Base-by-base conservation (phyloP, 2,329 filamentous ascomycete genomes). In the Sclerotinia borealis region DNA sequence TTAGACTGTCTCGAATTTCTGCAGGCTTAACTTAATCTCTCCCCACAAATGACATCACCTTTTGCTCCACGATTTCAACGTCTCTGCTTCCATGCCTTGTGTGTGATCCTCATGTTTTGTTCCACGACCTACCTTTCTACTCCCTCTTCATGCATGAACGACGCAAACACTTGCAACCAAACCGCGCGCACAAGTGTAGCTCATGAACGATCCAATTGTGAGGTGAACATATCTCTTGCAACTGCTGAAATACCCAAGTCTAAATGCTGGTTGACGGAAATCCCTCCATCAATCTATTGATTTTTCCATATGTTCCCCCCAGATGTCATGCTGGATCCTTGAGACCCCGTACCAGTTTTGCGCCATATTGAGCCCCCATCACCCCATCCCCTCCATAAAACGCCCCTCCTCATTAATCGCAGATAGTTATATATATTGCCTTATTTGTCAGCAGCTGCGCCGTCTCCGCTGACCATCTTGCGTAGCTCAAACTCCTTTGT, bases 401-500 rank as follows among this genome's bases (percentile, higher is more conserved):
- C 54, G 54, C 54, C 54, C n/a, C n/a, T 17, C 39, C 39, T 17
- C n/a, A n/a, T n/a, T 45, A 45, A 34, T 25, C 22, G 11, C n/a
- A 45, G 2, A 25, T 34, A 34, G 17, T 58, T 45, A 34, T 58
- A 15, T 25, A 45, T 43, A 63, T 11, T 61, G 56, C 43, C 50
- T 61, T 52, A 31, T 47, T 66, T 63, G 36, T 64, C 66, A 27
- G 64, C 63, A 39, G 56, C 67, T 39, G 60, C 50, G 11, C 59
- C 66, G 65, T 70, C 71, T 37, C 68, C 72, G 51, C 85, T 85
- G 65, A 88, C 91, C 83, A 96, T 93, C 78, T 92, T 93, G 72
- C 91, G 87, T 71, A 96, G 79, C 77, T 96, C 91, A 78, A 87
- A 95, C 77, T 98, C 93, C 73, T 93, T 92, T 25, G 91, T 96